A percentile compares a stretch with the other conserved stretches of the same genome.
phyloP scores from a whole-genome alignment of 192 early-diverging fungal genomes.

The Spinellus fusiger region DNA sequence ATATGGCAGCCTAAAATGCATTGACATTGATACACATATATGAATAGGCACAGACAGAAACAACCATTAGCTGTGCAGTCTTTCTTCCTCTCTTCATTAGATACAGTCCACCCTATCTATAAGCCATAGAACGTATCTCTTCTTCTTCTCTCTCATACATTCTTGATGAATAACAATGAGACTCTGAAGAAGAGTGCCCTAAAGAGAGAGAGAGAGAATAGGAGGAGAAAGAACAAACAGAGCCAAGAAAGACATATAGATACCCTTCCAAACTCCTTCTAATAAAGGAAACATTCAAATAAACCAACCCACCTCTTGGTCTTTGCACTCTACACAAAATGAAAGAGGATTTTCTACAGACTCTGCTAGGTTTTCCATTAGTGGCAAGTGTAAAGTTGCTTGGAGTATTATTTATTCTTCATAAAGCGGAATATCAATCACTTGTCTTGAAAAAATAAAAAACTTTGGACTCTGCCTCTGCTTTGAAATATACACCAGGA shows the following conservation, averaged over 20 bases:
- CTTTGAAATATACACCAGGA: no score
- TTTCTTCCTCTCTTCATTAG: background rate
- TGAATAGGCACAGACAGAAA: background rate
- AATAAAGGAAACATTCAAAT: background rate
- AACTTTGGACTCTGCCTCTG: no score
- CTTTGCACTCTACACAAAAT: conserved; percentile 82
- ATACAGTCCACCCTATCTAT: background rate
- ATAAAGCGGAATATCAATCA: no score
- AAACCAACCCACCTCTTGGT: conserved; percentile 47
- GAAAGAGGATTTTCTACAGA: conserved; percentile 3
- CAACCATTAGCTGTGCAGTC: background rate
- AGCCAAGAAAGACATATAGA: background rate
- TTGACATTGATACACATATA: background rate
- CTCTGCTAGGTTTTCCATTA: background rate
- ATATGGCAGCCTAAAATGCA: conserved; percentile 42
- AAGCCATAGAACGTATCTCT: background rate
- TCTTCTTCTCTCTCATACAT: background rate
- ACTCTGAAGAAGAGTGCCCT: background rate
- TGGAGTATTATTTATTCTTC: background rate
- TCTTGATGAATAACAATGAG: background rate
- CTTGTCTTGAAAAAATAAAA: no score
- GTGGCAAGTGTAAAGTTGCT: background rate
- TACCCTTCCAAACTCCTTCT: background rate
- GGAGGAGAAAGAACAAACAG: background rate
- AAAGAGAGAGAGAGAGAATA: background rate